These are phyloP conservation scores for Plenodomus tracheiphilus DNA, from an alignment of 2,329 filamentous ascomycete genomes.

Conservation along the genomic window DNA sequence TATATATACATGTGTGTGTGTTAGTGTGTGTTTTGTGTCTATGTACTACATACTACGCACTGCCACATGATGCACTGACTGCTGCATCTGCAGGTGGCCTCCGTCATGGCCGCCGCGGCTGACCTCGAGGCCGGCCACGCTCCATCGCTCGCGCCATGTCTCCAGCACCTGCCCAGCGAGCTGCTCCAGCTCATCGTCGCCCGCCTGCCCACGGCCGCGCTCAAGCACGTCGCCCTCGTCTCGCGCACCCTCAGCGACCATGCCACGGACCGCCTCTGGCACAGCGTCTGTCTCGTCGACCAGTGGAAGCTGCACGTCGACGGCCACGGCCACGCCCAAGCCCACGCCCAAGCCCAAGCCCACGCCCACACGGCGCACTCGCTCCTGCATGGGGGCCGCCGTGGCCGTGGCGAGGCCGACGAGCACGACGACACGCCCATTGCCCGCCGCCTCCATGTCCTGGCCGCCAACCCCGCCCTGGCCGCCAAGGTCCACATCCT, in stretches of 20 bases:
- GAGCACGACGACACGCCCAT: slow-evolving; percentile 49
- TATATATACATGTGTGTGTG: too few relatives aligned
- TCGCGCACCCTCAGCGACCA: slow-evolving; percentile 43
- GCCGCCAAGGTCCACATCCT: slow-evolving; percentile 49
- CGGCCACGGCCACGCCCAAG: too few relatives aligned
- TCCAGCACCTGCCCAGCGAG: slow-evolving; percentile 47
- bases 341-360: too few relatives aligned
- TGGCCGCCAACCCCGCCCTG: slow-evolving; percentile 47
- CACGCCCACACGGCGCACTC: too few relatives aligned
- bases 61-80: too few relatives aligned
- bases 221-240: slow-evolving; percentile 38
- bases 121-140: too few relatives aligned
- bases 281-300: slow-evolving; percentile 47
- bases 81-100: too few relatives aligned
- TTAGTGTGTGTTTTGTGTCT: too few relatives aligned
- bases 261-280: slow-evolving; percentile 47
- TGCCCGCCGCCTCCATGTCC: slow-evolving; percentile 47
- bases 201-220: slow-evolving; percentile 34
- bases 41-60: too few relatives aligned
- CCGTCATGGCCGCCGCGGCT: too few relatives aligned
- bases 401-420: slow-evolving; percentile 21
- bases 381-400: slow-evolving; percentile 15
- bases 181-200: slow-evolving; percentile 47
- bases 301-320: slow-evolving; percentile 36
- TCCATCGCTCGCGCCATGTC: too few relatives aligned